Evolutionary conservation across 2,329 filamentous ascomycete genomes (phyloP).

Genomic region (Xylaria sp.): DNA sequence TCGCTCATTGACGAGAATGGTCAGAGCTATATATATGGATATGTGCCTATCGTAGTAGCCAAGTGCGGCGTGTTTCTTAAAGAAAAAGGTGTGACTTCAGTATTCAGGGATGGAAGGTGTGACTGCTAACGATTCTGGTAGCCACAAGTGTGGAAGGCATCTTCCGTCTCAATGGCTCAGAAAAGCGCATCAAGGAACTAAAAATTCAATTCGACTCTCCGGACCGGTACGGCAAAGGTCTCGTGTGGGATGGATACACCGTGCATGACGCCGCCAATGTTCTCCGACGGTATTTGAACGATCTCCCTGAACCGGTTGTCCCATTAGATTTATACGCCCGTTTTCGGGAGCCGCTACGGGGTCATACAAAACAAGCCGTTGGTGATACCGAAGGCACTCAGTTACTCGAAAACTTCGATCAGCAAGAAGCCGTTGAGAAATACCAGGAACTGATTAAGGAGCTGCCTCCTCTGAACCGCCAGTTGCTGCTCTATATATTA

Average conservation of each 20-base stretch:
- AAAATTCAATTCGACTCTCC: slow-evolving; percentile 93
- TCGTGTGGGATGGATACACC: slow-evolving; percentile 97
- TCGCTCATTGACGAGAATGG: slow-evolving; percentile 93
- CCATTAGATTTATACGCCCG: slow-evolving; percentile 92
- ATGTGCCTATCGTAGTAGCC: slow-evolving; percentile 97
- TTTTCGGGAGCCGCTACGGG: slow-evolving; percentile 85
- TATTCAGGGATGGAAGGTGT: slow-evolving; percentile 16
- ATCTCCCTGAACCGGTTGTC: slow-evolving; percentile 95
- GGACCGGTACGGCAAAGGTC: slow-evolving; percentile 93
- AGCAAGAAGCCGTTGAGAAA: slow-evolving; percentile 77
- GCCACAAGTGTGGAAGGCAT: slow-evolving; percentile 96
- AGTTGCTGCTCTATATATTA: slow-evolving; percentile 93
- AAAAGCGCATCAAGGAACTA: slow-evolving; percentile 98
- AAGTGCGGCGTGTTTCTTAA: slow-evolving; percentile 98
- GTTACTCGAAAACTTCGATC: slow-evolving; percentile 78
- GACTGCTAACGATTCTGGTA: slow-evolving; percentile 55
- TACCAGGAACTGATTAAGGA: slow-evolving; percentile 95
- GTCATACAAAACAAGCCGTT: slow-evolving; percentile 76
- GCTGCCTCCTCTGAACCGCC: slow-evolving; percentile 90
- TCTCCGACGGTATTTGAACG: slow-evolving; percentile 92
- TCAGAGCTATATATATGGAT: slow-evolving; percentile 97
- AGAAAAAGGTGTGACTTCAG: slow-evolving; percentile 81
- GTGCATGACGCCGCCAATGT: slow-evolving; percentile 99
- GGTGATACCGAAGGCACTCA: slow-evolving; percentile 76
- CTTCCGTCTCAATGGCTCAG: slow-evolving; percentile 93